phyloP scores from a whole-genome alignment of 2,329 filamentous ascomycete species.

The Colletotrichum eleusines region DNA sequence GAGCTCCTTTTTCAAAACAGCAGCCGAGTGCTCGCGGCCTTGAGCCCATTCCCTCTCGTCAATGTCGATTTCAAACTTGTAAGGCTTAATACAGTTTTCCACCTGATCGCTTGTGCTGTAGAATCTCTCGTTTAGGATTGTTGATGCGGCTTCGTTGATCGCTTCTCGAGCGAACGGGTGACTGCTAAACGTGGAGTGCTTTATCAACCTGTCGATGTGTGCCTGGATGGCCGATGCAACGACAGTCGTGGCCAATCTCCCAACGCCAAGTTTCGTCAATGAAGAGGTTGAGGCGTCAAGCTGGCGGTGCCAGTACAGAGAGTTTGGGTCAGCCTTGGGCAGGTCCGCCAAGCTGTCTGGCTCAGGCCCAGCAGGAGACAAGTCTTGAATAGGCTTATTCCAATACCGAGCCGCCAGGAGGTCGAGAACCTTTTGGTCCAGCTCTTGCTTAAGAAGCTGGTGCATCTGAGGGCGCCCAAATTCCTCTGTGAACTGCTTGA shows the following conservation, averaged over 20 bases:
- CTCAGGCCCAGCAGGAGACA: slow-evolving; percentile 75
- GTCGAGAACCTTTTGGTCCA: slow-evolving; percentile 95
- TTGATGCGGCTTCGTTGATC: slow-evolving; percentile 91
- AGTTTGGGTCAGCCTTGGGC: slow-evolving; percentile 86
- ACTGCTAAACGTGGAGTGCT: slow-evolving; percentile 84
- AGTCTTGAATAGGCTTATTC: slow-evolving; percentile 93
- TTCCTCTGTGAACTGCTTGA: slow-evolving; percentile 90
- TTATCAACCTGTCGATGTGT: slow-evolving; percentile 83
- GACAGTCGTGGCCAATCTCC: slow-evolving; percentile 90
- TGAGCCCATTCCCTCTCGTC: slow-evolving; percentile 90
- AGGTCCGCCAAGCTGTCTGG: slow-evolving; percentile 81
- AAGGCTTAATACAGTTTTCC: slow-evolving; percentile 98
- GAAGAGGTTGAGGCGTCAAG: slow-evolving; percentile 92
- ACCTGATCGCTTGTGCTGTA: slow-evolving; percentile 98
- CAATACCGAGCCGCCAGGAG: slow-evolving; percentile 94
- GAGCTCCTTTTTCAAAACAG: slow-evolving; percentile 88
- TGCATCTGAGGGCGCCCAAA: slow-evolving; percentile 93
- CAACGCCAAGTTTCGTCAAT: slow-evolving; percentile 93
- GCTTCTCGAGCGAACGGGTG: slow-evolving; percentile 94
- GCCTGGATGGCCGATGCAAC: slow-evolving; percentile 89
- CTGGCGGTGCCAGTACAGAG: slow-evolving; percentile 92
- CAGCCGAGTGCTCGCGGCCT: slow-evolving; percentile 84
- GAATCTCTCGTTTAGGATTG: slow-evolving; percentile 92
- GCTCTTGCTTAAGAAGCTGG: slow-evolving; percentile 87
- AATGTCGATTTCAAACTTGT: slow-evolving; percentile 97